Evolutionary conservation across 2,329 filamentous ascomycete genomes (phyloP), one percentile per base, ranked within the genome.

Genomic region (Phyllosticta ampelicida): DNA sequence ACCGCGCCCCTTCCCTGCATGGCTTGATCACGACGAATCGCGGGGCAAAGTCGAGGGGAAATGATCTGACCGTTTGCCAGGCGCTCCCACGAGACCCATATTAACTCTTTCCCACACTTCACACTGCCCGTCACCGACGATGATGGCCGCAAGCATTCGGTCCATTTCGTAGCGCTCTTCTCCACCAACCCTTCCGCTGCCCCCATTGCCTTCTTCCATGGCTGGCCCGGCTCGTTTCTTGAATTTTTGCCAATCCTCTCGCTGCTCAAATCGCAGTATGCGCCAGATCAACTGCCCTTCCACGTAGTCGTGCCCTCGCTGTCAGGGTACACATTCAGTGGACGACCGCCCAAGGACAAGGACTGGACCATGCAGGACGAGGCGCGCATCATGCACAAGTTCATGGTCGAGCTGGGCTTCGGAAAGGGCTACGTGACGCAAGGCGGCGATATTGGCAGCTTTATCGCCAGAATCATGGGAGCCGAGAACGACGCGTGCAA

Each of bases 141-240:
- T 1, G 65, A 71, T 9, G 67, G 66, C 18, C 66, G 68, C 16
- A 66, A 63, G 0, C 68, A 77, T 51, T 68, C 73, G 11, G 67
- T 84, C 36, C 80, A 84, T 62, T 84, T 84, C 62, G 65, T 77
- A 1, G 80, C 73, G 0, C 68, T 84, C 0, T 84, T 84, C 59
- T 83, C 81, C 0, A 65, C 75, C 58, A 78, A 76, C 29, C 62
- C 70, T 2, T 75, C 80, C 61, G 82, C 81, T 0, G 70, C 78
- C 6, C 81, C 81, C 0, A 65, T 84, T 16, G 61, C 78, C 2
- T 73, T 81, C 54, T 65, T 81, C 59, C 81, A 85, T 62, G 82
- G 81, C 28, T 84, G 80, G 80, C 81, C 81, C 0, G 70, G 70
- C 9, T 75, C 73, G 9, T 80, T 84, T 60, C 66, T 80, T 4